Base-by-base conservation (phyloP, 805 yeast species). In the Saccharomycopsis babjevae region DNA sequence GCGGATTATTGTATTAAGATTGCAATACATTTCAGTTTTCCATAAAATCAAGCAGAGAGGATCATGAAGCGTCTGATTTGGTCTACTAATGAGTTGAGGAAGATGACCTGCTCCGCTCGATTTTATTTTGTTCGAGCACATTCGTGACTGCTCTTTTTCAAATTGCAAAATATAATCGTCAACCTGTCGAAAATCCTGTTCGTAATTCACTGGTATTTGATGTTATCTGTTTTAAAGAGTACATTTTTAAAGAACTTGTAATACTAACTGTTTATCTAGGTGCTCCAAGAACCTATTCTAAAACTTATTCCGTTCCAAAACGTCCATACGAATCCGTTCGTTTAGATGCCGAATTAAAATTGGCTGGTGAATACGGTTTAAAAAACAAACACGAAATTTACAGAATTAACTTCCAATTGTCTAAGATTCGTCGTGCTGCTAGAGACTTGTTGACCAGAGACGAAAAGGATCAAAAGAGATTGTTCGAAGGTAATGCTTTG, bases 361-460 rank as follows among this genome's bases (percentile, higher is more conserved):
- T 94, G 77, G 97, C 96, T 76, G 99, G 99, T 85, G 98, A 94
- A 82, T 92, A 82, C 88, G 99, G 99, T 86, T 88, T 94, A 78
- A 93, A 91, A 85, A 94, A 94, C 97, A 94, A 94, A 93, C 89
- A 96, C 79, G 99, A 94, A 83, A 90, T 94, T 80, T 94, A 94
- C 96, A 91, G 99, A 88, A 92, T 94, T 79, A 96, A 96, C 79
- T 89, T 88, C 86, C 98, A 94, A 84, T 89, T 94, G 76, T 94
- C 99, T 68, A 94, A 94, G 87, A 93, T 94, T 78, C 92, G 99
- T 85, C 91, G 99, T 85, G 99, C 99, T 79, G 99, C 99, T 77
- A 96, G 99, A 88, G 98, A 94, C 77, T 84, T 94, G 75, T 87
- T 94, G 81, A 94, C 99, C 85, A 91, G 97, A 85, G 99, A 94